Base-by-base conservation (phyloP, 441 rosid genomes). In the Aleurites moluccanus region DNA sequence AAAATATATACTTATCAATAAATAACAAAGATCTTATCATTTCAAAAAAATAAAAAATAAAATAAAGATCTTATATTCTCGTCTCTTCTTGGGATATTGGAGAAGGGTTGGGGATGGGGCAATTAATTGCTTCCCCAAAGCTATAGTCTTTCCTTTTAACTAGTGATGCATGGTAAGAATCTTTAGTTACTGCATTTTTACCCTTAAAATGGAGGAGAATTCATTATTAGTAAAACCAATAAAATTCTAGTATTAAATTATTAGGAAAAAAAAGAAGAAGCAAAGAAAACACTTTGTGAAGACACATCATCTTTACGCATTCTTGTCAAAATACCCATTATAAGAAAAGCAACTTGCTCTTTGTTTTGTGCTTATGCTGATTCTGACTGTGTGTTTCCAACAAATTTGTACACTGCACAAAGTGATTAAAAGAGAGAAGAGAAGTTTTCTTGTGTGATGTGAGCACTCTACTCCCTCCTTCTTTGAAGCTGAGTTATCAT, bases 311-410 rank as follows among this genome's bases (percentile, higher is more conserved):
- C 55, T 49, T 52, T 23, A 45, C 70, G 53, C 35, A 33, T 62
- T n/a, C n/a, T n/a, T 47, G 60, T 62, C 67, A 45, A 63, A 42
- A 57, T 70, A 25, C 55, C 74, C 55, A 70, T 56, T 18, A 56
- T 40, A 70, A 18, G 18, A 66, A 45, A 28, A 57, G 53, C 40
- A 57, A 40, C n/a, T 70, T 53, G 50, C 73, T 10, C 20, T 5
- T 4, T 52, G 20, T 57, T 0, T 45, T 47, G 71, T 67, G 57
- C 57, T 18, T 67, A 45, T 45, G 10, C 49, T 64, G 67, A 64
- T 64, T 3, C 38, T 28, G n/a, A 61, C 64, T 64, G 3, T 64
- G 28, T 64, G 68, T 64, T 68, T 50, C 60, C 60, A 50, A 52
- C 60, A 50, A 50, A 44, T 66, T 21, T 60, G 70, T 25, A 42